phyloP scores from a whole-genome alignment of 805 yeast genomes.

The Suhomyces faveliae region DNA sequence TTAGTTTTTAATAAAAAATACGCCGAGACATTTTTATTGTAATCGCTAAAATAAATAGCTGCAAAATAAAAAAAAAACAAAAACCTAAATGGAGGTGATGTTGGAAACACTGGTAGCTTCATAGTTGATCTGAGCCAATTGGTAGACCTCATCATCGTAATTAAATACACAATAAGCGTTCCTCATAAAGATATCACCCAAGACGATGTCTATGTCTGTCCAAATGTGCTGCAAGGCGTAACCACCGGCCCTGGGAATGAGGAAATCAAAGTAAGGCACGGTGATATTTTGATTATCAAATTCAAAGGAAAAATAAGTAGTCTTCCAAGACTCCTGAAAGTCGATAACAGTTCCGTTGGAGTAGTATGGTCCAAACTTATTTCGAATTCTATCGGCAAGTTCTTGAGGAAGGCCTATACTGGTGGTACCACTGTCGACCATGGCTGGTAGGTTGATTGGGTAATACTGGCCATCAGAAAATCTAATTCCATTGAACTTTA shows the following conservation, averaged over 20 bases:
- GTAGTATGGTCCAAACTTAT: neutral
- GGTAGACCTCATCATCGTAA: neutral
- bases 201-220: neutral
- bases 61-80: neutral
- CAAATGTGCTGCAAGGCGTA: neutral
- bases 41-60: too few species aligned
- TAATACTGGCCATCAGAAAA: neutral
- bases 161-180: neutral
- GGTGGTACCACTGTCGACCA: neutral
- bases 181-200: neutral
- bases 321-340: neutral
- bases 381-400: neutral
- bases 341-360: neutral
- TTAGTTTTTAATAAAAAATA: too few species aligned
- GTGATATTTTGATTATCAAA: neutral
- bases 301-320: neutral
- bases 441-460: neutral
- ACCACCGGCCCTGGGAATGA: neutral
- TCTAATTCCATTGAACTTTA: neutral
- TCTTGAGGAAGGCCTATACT: neutral
- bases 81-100: neutral
- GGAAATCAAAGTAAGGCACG: neutral
- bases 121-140: neutral
- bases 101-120: neutral
- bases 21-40: too few species aligned